Conservation (phyloP, 768 basidiomycete species). For the Coprinellus micaceus region DNA sequence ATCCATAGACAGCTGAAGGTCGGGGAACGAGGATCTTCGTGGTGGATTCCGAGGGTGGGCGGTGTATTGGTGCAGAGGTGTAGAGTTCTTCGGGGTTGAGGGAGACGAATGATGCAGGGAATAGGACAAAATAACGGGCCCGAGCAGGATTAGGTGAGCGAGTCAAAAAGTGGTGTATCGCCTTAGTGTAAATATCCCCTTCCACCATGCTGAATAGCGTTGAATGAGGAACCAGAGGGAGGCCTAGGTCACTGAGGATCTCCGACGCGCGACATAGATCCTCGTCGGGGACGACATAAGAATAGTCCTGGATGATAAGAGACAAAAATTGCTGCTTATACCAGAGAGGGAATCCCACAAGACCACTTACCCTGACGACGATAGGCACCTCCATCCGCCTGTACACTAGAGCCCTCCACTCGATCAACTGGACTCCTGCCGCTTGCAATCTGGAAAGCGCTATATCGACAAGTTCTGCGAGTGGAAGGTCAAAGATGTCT, state of each 20-base stretch:
- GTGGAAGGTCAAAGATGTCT: constrained; percentile 14
- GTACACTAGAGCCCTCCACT: constrained; percentile 25
- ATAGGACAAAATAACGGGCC: constrained; percentile 16
- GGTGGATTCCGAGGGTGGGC: constrained; percentile 14
- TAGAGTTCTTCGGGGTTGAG: constrained; percentile 20
- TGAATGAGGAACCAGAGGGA: constrained; percentile 20
- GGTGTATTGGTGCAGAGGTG: constrained; percentile 13
- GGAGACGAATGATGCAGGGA: constrained; percentile 24
- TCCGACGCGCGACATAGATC: constrained; percentile 18
- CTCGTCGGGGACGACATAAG: constrained; percentile 23
- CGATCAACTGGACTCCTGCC: constrained; percentile 19
- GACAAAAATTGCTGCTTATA: neutral
- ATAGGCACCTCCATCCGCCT: constrained; percentile 25
- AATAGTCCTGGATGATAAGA: constrained; percentile 17
- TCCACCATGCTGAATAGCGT: constrained; percentile 14
- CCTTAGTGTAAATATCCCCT: constrained; percentile 23
- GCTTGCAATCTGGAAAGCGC: constrained; percentile 20
- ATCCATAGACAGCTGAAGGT: constrained; percentile 30
- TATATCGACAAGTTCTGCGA: constrained; percentile 23
- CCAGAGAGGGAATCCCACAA: neutral
- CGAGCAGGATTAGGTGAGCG: constrained; percentile 9
- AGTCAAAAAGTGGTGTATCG: constrained; percentile 21
- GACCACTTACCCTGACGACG: constrained; percentile 17
- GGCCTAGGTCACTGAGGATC: constrained; percentile 19
- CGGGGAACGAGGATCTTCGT: constrained; percentile 23